Base-by-base conservation (phyloP, 306 rosid genomes). In the Sicyos baderoa region DNA sequence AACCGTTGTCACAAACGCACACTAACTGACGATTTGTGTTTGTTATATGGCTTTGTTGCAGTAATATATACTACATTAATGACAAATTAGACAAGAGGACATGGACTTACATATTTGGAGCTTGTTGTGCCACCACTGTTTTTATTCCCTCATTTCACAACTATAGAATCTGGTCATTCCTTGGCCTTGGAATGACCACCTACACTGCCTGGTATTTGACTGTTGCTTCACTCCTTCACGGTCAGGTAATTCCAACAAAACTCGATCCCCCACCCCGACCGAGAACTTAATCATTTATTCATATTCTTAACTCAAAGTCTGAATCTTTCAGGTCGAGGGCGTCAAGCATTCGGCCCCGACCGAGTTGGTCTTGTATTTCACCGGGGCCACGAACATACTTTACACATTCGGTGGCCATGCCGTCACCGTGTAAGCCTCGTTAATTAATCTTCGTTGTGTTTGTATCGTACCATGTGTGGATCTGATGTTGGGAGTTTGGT, bases 381-480 rank as follows among this genome's bases (percentile, higher is more conserved):
- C 91, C 7, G 91, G 91, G 16, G 88, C 91, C 66, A 86, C 91
- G 68, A 86, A 86, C 68, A 84, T 86, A 14, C 86, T 86, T 66
- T 86, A 86, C 76, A 86, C 91, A 69, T 86, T 86, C 79, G 91
- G 91, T 52, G 91, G 91, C 53, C 91, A 86, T 73, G 88, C 91
- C 32, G 88, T 86, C 54, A 86, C 91, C 51, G 91, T 86, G 88
- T 86, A 75, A 83, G 82, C 19, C 23, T 61, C 1, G 9, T 3
- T 40, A 9, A 3, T 9, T 45, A 13, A 45, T 64, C 49, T 0
- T 21, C 9, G 25, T 18, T 9, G 8, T 40, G 7, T 64, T 9
- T 40, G 2, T 5, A 6, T 17, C 15, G 10, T 21, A 6, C 13
- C 4, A 56, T 23, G 15, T 11, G 4, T 56, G 77, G 12, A 16